phyloP scores from a whole-genome alignment of 352 stramenopile species.

The Phytophthora rubi region DNA sequence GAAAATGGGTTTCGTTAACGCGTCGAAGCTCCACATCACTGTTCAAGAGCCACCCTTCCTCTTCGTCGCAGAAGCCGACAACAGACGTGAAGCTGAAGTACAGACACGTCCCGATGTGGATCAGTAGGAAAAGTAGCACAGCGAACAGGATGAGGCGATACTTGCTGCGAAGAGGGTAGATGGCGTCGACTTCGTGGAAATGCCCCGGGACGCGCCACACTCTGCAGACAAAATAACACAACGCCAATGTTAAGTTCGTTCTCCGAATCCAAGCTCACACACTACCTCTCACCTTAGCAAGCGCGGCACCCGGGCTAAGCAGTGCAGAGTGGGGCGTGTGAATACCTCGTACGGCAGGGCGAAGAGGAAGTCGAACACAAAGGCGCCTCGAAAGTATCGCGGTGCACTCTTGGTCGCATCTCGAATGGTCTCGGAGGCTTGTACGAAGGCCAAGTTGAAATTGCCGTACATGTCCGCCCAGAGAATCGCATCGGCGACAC shows the following conservation, averaged over 20 bases:
- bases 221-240: constrained; percentile 10
- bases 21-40: constrained; percentile 34
- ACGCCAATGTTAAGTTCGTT: background rate
- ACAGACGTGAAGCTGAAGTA: constrained; percentile 43
- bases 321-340: constrained; percentile 11
- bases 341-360: constrained; percentile 46
- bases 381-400: constrained; percentile 34
- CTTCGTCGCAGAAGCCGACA: constrained; percentile 32
- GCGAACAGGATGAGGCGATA: constrained; percentile 26
- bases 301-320: constrained; percentile 20
- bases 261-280: background rate
- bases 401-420: constrained; percentile 34
- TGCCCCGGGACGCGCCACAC: constrained; percentile 41
- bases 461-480: constrained; percentile 55
- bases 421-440: constrained; percentile 36
- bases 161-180: constrained; percentile 21
- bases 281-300: constrained; percentile 26
- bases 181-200: constrained; percentile 38
- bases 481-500: constrained; percentile 39
- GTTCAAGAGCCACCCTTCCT: constrained; percentile 36
- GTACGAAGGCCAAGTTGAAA: constrained; percentile 42
- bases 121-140: constrained; percentile 33
- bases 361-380: constrained; percentile 44
- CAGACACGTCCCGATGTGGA: constrained; percentile 42
- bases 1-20: constrained; percentile 22